Base-by-base conservation (phyloP, 768 basidiomycete species). In the Termitomyces sp. region DNA sequence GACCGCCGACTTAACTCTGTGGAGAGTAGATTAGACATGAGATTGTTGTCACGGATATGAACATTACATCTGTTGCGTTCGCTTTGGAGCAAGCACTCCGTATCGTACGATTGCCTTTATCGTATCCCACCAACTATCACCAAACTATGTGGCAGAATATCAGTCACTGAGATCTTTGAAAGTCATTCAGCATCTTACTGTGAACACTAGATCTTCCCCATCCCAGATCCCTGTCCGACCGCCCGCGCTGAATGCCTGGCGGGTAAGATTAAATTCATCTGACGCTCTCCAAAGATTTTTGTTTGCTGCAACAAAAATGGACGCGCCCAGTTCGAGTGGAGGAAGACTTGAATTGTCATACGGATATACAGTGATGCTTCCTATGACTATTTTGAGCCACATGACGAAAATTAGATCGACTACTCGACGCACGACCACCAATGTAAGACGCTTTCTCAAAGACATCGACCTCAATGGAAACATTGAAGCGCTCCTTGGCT, bases 271-370 rank as follows among this genome's bases (percentile, higher is more conserved):
- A 72, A 94, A 95, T 57, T 92, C 92, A 42, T 89, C 79, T 0
- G 86, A 82, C 2, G 95, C 96, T 59, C 92, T 85, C 82, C 82
- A 83, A 4, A 85, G 66, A 62, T 83, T 83, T 63, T 78, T 86
- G 76, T 97, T 94, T 5, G 79, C 83, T 59, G 81, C 66, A 12
- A 96, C 88, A 68, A 96, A 97, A 59, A 96, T 88, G n/a, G 87
- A 89, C 0, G 88, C 96, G 0, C 95, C 96, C 1, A 96, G 78
- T 69, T 97, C 96, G 31, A 92, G 74, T 29, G 87, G 84, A 31
- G 81, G 79, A 17, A 89, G 78, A 49, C 74, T 80, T 4, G 75
- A 70, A 49, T 83, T 73, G 64, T 87, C 82, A 70, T 94, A 86
- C 5, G 94, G 94, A 65, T 89, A 80, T 4, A 95, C 87, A 8